Evolutionary conservation across 176 grass and related monocot species (phyloP), one percentile per base, ranked within the genome.

Genomic region (Melocanna baccifera): DNA sequence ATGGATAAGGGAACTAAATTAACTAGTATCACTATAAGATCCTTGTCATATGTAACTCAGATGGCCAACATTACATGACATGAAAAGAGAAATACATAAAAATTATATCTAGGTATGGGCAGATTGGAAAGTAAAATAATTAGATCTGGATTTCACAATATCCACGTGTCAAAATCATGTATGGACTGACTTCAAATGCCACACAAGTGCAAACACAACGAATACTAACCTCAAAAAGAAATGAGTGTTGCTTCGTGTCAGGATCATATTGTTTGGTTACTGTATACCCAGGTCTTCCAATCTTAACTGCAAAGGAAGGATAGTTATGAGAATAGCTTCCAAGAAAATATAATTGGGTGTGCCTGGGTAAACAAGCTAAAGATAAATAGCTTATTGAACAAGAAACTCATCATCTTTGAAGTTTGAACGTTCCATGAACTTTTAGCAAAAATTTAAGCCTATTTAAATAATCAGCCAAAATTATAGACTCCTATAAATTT

Each of bases 201-300:
- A 68, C 26, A 79, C 11, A 23, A 77, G 42, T 43, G 34, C 0
- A 25, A 69, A 48, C 4, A 43, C 1, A 6, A 69, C 22, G 34
- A 75, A 68, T 43, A 80, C 84, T 62, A 58, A 98, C 96, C 93
- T 99, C 91, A 70, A 96, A 99, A 64, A 99, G 91, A 84, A 99
- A 92, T 3, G 96, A 94, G 29, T 94, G 85, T 25, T 99, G 96
- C 83, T 96, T 96, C 3, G 83, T 94, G 19, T 96, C 88, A 15
- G 86, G 88, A 89, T 99, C 96, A 78, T 89, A 99, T 79, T 99
- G 96, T 82, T 99, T 96, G 19, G 93, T 99, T 65, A 99, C 93
- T 58, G 46, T 89, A 85, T 99, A 99, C 3, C 96, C 93, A 13
- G 96, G 96, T 76, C 91, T 92, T 7, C 96, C 96, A 77, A 99